Conservation (phyloP, 768 basidiomycete species). For the Naematelia encephala region DNA sequence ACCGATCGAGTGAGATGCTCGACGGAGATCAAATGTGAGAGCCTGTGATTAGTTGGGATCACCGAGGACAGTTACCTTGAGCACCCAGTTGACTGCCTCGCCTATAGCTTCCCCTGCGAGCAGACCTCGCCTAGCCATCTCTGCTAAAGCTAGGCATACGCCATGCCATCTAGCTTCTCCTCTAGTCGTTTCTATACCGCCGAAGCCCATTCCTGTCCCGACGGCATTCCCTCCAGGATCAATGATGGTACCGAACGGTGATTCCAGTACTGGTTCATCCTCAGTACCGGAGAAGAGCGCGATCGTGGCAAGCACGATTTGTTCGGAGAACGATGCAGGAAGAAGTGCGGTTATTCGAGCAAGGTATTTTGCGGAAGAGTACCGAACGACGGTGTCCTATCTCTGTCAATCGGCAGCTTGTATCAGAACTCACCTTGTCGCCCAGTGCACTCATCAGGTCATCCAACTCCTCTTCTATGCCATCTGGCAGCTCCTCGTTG, state of each 20-base stretch:
- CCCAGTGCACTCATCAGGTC: conserved; percentile 69
- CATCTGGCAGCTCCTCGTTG: conserved; percentile 66
- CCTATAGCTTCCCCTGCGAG: conserved; percentile 61
- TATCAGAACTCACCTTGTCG: conserved; percentile 63
- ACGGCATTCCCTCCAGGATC: conserved; percentile 40
- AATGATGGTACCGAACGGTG: conserved; percentile 28
- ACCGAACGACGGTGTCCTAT: conserved; percentile 91
- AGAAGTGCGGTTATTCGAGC: conserved; percentile 79
- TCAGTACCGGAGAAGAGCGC: conserved; percentile 62
- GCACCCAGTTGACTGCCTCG: conserved; percentile 70
- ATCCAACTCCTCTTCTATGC: conserved; percentile 70
- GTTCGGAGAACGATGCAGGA: conserved; percentile 67
- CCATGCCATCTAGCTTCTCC: conserved; percentile 93
- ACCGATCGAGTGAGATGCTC: conserved; percentile 89
- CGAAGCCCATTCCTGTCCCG: conserved; percentile 37
- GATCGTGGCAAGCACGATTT: conserved; percentile 78
- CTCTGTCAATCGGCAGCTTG: neutral
- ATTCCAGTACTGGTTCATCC: conserved; percentile 34
- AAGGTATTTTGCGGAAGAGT: conserved; percentile 88
- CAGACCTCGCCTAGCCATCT: conserved; percentile 80
- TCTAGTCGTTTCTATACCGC: conserved; percentile 27
- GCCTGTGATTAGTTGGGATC: conserved; percentile 58
- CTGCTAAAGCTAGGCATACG: conserved; percentile 83
- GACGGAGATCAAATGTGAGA: conserved; percentile 83
- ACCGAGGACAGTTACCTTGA: conserved; percentile 59